Evolutionary conservation across 495 filamentous ascomycete genomes (phyloP).

Genomic region (Copromyces sp.): DNA sequence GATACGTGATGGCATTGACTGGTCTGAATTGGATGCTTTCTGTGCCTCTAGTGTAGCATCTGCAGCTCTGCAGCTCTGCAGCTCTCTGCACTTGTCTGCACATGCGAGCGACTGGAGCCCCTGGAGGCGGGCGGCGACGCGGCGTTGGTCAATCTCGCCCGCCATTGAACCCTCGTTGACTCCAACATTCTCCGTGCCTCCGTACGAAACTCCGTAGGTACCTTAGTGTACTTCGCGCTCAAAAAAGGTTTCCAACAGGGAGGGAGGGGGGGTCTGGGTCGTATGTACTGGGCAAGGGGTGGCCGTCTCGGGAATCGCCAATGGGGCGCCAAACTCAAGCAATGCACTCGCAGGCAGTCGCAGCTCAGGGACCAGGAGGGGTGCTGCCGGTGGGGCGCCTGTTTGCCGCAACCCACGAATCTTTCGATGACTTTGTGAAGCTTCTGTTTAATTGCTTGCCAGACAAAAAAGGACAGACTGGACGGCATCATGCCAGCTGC

Average conservation of each 20-base stretch:
- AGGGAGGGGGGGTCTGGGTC: background rate
- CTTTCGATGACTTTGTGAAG: background rate
- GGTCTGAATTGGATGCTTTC: background rate
- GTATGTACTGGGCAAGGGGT: background rate
- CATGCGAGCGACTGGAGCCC: background rate
- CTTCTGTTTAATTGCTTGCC: background rate
- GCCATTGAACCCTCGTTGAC: background rate
- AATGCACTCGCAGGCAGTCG: background rate
- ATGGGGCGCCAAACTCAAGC: background rate
- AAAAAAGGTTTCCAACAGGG: background rate
- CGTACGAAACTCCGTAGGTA: background rate
- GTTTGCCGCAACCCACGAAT: background rate
- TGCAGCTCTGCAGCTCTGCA: background rate
- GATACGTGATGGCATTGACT: background rate
- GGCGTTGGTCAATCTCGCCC: background rate
- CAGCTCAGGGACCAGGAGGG: background rate
- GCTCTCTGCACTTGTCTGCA: background rate
- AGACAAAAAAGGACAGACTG: background rate
- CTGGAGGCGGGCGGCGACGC: background rate
- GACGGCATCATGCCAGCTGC: background rate
- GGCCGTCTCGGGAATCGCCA: background rate
- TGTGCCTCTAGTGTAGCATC: background rate
- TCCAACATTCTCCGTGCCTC: background rate
- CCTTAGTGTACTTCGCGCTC: background rate
- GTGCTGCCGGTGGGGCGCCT: background rate